These are phyloP conservation scores for Mrakiaceae sp. DNA, from an alignment of 1,284 basidiomycete species.

Conservation along the genomic window DNA sequence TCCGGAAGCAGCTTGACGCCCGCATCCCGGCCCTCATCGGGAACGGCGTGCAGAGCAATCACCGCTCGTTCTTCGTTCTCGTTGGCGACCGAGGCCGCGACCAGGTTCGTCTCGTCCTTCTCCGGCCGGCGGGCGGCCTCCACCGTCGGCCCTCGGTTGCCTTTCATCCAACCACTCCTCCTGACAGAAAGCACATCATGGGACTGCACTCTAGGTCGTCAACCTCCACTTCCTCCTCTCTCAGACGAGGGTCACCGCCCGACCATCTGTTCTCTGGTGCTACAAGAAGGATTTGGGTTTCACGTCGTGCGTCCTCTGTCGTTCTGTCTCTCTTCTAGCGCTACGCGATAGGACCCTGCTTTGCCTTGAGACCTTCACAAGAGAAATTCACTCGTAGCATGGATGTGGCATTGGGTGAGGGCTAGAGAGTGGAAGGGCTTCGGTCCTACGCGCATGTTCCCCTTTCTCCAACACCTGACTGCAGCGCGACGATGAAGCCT, in stretches of 20 bases:
- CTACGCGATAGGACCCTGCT: not conserved
- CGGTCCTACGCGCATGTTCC: too few relatives aligned
- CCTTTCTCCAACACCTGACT: too few relatives aligned
- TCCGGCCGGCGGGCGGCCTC: too few relatives aligned
- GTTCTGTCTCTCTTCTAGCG: constrained; percentile 18
- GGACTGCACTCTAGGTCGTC: constrained; percentile 52
- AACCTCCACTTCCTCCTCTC: constrained; percentile 91
- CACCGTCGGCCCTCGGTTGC: not conserved
- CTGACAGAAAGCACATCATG: not conserved
- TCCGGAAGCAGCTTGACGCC: constrained; percentile 56
- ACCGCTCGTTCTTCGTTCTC: constrained; percentile 91
- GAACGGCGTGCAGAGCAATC: constrained; percentile 85
- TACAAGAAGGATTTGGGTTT: constrained; percentile 96
- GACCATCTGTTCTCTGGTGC: constrained; percentile 89
- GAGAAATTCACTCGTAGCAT: too few relatives aligned
- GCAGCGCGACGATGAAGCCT: too few relatives aligned
- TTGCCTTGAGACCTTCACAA: not conserved
- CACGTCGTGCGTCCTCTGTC: constrained; percentile 51
- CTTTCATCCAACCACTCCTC: not conserved
- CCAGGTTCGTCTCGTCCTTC: constrained; percentile 46
- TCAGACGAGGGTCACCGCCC: constrained; percentile 74
- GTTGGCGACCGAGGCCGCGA: constrained; percentile 92
- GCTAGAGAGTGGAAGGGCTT: too few relatives aligned
- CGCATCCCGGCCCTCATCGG: constrained; percentile 85
- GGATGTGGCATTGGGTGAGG: too few relatives aligned